These are phyloP conservation scores for Manihot esculenta DNA, from an alignment of 441 rosid species.

Conservation along the genomic window DNA sequence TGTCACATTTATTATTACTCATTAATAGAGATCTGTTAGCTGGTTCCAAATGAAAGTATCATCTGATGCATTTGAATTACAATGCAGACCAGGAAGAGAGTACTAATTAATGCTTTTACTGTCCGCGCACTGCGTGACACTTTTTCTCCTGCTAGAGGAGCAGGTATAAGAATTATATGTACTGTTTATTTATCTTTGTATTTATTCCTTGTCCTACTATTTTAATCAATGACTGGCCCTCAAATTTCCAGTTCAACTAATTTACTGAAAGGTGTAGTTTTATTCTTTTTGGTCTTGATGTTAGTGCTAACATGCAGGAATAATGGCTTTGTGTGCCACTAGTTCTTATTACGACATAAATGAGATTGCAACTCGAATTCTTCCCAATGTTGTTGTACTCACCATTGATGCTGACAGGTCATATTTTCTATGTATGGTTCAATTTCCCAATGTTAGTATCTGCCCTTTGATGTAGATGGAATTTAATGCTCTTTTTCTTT, in stretches of 20 bases:
- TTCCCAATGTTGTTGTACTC: conserved; percentile 83
- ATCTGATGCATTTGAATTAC: conserved; percentile 26
- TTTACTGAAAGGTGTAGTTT: conserved; percentile 9
- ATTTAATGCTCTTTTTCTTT: conserved; percentile 15
- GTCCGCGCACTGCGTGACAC: conserved; percentile 98
- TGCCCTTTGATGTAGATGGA: conserved; percentile 6
- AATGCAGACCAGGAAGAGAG: conserved; percentile 94
- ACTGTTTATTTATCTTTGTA: not conserved
- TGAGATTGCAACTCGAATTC: conserved; percentile 93
- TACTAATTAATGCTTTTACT: conserved; percentile 96
- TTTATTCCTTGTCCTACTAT: not conserved
- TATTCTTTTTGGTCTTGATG: conserved; percentile 8
- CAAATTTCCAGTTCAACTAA: not conserved
- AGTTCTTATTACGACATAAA: conserved; percentile 83
- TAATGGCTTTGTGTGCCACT: conserved; percentile 98
- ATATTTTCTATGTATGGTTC: conserved; percentile 19
- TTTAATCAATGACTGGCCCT: conserved; percentile 1
- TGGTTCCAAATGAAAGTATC: conserved; percentile 24
- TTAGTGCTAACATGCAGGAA: conserved; percentile 46
- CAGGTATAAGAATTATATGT: conserved; percentile 57
- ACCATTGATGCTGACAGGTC: conserved; percentile 97
- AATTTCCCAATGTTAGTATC: conserved; percentile 6
- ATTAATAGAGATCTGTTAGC: conserved; percentile 4
- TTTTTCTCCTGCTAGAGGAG: conserved; percentile 98
- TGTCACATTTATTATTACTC: conserved; percentile 18